Base-by-base conservation (phyloP, 2,329 filamentous ascomycete species). In the Chaetomium strumarium region DNA sequence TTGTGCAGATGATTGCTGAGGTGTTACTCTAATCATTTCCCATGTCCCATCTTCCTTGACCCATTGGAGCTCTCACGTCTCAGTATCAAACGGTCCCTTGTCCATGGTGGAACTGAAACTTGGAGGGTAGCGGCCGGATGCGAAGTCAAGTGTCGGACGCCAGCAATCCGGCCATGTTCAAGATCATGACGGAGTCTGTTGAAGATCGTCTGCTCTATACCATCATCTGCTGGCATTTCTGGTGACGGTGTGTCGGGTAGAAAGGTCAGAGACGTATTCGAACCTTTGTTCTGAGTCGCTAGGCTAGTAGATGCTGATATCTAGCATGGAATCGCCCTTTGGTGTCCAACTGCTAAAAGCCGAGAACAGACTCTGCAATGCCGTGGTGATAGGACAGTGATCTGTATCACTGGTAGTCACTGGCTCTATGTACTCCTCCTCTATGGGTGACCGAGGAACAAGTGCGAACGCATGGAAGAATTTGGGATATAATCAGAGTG, bases 281-380 rank as follows among this genome's bases (percentile, higher is more conserved):
- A 45, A 45, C 43, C 43, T 36, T 19, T 45, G 43, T 7, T 45
- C 43, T 14, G 43, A 45, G 19, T 45, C 43, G 43, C 43, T 45
- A 13, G 31, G 43, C 31, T 30, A 45, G 31, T 36, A 45, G 30
- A 45, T 45, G 31, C 43, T 45, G 12, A 45, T 45, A 14, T 36
- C 43, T 17, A 45, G 43, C 14, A 45, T 14, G 16, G 36, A n/a
- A 45, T 45, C 43, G 31, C 43, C 31, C 31, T 11, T 24, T 8
- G 43, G 43, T 9, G 34, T 30, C 43, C 43, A 45, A n/a, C 30
- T 45, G 17, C 43, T 36, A 16, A 45, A 30, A 16, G 12, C 24
- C 30, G 31, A 45, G 31, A 45, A 45, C 31, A 45, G 31, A 2
- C 10, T 24, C 9, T 45, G 10, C 30, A 45, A 45, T 5, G 30